These are phyloP conservation scores for Neopestalotiopsis clavispora DNA, from an alignment of 2,329 filamentous ascomycete genomes.

Conservation along the genomic window DNA sequence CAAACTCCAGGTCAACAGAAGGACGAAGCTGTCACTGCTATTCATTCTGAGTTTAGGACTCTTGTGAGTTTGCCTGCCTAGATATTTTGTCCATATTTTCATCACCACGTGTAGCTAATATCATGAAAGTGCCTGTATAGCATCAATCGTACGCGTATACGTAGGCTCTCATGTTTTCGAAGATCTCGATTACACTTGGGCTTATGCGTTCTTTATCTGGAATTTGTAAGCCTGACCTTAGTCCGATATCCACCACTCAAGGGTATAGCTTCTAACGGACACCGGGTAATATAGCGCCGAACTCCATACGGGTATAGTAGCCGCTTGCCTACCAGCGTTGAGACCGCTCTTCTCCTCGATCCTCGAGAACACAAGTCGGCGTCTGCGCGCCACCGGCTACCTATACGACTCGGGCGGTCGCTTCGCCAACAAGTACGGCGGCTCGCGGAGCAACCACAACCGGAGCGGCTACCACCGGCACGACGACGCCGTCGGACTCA, in stretches of 20 bases:
- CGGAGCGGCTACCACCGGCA: slow-evolving; percentile 14
- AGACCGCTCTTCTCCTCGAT: slow-evolving; percentile 19
- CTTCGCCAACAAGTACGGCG: neutral
- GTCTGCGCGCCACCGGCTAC: slow-evolving; percentile 16
- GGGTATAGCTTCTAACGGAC: neutral
- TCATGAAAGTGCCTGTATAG: slow-evolving; percentile 15
- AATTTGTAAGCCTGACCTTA: slow-evolving; percentile 14
- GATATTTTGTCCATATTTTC: neutral
- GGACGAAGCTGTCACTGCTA: slow-evolving; percentile 15
- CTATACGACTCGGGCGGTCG: slow-evolving; percentile 3
- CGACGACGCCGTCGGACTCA: slow-evolving; percentile 2
- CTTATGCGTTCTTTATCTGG: slow-evolving; percentile 16
- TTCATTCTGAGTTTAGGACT: slow-evolving; percentile 17
- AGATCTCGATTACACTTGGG: slow-evolving; percentile 15
- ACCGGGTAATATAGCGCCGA: slow-evolving; percentile 15
- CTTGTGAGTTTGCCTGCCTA: slow-evolving; percentile 13
- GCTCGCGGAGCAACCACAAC: neutral
- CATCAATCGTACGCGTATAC: slow-evolving; percentile 14
- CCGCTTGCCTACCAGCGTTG: slow-evolving; percentile 20
- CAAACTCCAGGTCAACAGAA: slow-evolving; percentile 18
- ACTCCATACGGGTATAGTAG: slow-evolving; percentile 20
- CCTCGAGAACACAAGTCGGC: slow-evolving; percentile 19
- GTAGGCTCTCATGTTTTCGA: slow-evolving; percentile 16
- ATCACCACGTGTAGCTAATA: neutral
- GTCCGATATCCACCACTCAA: neutral